Base-by-base conservation (phyloP, 225 moss, liverwort and hornwort genomes). In the Anthoceros angustus region DNA sequence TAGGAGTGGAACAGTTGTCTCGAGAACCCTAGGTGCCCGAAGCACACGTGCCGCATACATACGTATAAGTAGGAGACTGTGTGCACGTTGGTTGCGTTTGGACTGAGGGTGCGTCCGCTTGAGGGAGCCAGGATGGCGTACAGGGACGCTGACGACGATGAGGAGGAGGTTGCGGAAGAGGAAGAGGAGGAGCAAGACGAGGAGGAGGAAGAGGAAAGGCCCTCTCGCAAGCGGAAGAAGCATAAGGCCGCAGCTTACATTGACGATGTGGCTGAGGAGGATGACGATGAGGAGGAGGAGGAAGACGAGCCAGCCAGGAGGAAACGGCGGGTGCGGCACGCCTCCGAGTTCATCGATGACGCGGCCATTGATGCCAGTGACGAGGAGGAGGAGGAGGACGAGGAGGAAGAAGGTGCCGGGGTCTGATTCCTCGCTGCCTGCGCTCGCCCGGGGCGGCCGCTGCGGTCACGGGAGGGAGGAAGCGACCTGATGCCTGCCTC, bases 381-480 rank as follows among this genome's bases (percentile, higher is more conserved):
- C 65, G 94, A 95, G 70, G 93, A 94, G 1, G 94, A 95, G 26
- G 90, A 95, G 64, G 94, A 95, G 63, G 88, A 86, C 63, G 91
- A 86, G 42, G 89, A 82, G 66, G 86, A 89, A 74, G 89, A 79
- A 80, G 89, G 89, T 89, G 72, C 23, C 41, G 50, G 40, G 23
- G 25, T 41, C 5, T 40, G 25, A 12, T 15, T 6, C 10, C 25
- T 61, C 14, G 25, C 20, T 25, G 20, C 23, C 9, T 8, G 7
- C 14, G 4, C 8, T 12, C 10, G 24, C 12, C 25, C 38, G 26
- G 16, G 23, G 18, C 16, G 4, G 25, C 25, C 45, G 25, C 24
- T 15, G 11, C 16, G 12, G 20, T 45, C 38, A 32, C 32, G 32
- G 20, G 38, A 20, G 20, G 5, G 9, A 2, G 25, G 4, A 16